Evolutionary conservation across 2,329 filamentous ascomycete genomes (phyloP).

Genomic region (Penicillium psychrosexuale): DNA sequence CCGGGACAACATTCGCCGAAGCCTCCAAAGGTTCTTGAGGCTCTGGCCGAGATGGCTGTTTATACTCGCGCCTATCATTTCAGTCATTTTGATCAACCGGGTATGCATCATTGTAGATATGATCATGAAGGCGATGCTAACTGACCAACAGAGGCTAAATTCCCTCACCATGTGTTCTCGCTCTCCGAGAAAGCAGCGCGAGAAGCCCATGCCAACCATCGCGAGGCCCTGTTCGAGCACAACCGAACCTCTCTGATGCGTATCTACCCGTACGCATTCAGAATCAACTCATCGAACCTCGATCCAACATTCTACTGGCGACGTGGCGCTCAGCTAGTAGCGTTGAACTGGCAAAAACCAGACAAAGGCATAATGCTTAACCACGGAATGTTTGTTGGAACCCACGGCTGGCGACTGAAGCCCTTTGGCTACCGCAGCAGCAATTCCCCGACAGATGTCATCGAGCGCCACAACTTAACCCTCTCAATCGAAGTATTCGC

Average conservation of each 20-base stretch:
- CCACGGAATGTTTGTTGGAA: constrained; percentile 81
- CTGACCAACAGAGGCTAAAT: constrained; percentile 40
- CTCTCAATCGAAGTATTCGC: constrained; percentile 71
- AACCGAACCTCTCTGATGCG: constrained; percentile 82
- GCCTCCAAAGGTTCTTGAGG: constrained; percentile 64
- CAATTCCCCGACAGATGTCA: constrained; percentile 32
- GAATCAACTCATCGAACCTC: constrained; percentile 80
- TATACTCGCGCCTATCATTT: constrained; percentile 88
- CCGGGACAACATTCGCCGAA: constrained; percentile 30
- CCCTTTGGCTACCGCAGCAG: constrained; percentile 65
- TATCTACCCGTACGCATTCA: constrained; percentile 78
- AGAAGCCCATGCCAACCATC: constrained; percentile 57
- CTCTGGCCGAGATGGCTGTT: constrained; percentile 70
- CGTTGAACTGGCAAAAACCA: constrained; percentile 88
- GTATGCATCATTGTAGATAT: constrained; percentile 36
- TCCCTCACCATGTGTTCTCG: constrained; percentile 63
- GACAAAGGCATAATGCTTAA: constrained; percentile 97
- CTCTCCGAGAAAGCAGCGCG: constrained; percentile 63
- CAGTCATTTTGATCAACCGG: constrained; percentile 64
- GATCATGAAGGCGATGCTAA: not conserved
- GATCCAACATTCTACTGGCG: constrained; percentile 85
- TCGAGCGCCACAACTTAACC: constrained; percentile 56
- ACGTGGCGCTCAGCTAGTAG: constrained; percentile 84
- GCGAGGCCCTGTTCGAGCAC: constrained; percentile 69
- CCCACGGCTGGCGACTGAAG: constrained; percentile 81